Evolutionary conservation across 345 rosid genomes (phyloP).

Genomic region (Pseudoturritis turrita): DNA sequence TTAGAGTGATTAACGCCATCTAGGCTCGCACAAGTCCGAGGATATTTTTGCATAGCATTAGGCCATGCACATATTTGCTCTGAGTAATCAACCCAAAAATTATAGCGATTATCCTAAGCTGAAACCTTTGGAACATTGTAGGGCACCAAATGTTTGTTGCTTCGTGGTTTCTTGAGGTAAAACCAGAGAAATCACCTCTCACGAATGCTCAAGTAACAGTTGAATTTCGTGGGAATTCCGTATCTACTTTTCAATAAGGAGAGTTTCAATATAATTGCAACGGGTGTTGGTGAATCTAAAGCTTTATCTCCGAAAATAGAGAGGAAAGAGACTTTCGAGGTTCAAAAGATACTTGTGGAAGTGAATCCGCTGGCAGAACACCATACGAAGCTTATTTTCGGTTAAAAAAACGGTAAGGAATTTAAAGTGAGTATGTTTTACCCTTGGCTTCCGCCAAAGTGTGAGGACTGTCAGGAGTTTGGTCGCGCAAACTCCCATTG

Average conservation of each 20-base stretch:
- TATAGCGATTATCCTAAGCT: not conserved
- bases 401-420: accelerated
- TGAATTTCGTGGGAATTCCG: not conserved
- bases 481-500: not conserved
- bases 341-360: not conserved
- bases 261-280: not conserved
- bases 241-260: not conserved
- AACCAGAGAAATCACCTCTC: accelerated
- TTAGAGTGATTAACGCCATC: not conserved
- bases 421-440: not conserved
- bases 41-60: not conserved
- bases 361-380: not conserved
- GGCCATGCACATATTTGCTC: not conserved
- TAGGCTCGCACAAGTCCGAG: not conserved
- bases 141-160: not conserved
- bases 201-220: not conserved
- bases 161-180: not conserved
- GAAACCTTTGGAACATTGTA: not conserved
- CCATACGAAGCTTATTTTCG: not conserved
- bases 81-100: accelerated
- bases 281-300: not conserved
- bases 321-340: not conserved
- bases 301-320: not conserved
- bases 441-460: not conserved
- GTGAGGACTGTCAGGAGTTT: not conserved